These are phyloP conservation scores for Mortierella sp. DNA, from an alignment of 371 early-diverging fungal species.

Conservation along the genomic window DNA sequence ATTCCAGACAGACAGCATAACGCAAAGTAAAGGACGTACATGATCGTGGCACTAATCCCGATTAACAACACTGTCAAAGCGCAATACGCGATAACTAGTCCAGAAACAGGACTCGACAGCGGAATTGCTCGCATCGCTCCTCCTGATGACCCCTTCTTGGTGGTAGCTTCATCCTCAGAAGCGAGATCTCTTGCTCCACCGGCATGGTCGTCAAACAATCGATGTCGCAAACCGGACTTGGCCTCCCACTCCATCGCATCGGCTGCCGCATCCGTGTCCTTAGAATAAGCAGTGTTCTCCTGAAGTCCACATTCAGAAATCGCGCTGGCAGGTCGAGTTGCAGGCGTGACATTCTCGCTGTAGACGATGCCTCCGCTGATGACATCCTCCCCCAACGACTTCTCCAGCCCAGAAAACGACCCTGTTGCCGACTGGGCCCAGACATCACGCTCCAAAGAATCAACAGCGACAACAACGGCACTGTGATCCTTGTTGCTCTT, in stretches of 20 bases:
- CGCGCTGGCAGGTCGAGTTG: background rate
- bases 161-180: background rate
- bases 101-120: constrained; percentile 24
- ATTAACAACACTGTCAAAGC: constrained; percentile 21
- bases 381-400: background rate
- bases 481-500: background rate
- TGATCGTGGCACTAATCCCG: constrained; percentile 30
- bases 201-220: background rate
- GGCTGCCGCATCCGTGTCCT: background rate
- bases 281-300: background rate
- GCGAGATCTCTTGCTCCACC: too few species aligned
- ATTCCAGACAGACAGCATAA: background rate
- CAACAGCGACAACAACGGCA: constrained; percentile 10
- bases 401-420: too few species aligned
- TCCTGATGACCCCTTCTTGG: background rate
- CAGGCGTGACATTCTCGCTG: background rate
- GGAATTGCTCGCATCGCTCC: constrained; percentile 21
- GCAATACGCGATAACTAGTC: constrained; percentile 11
- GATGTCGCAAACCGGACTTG: background rate
- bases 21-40: constrained; percentile 13
- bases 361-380: background rate
- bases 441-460: background rate
- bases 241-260: background rate
- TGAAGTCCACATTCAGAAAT: background rate
- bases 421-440: too few species aligned